Percentiles rank a stretch among this genome's conserved stretches.
phyloP scores from a whole-genome alignment of 306 rosid genomes.

The Cucurbita moschata region DNA sequence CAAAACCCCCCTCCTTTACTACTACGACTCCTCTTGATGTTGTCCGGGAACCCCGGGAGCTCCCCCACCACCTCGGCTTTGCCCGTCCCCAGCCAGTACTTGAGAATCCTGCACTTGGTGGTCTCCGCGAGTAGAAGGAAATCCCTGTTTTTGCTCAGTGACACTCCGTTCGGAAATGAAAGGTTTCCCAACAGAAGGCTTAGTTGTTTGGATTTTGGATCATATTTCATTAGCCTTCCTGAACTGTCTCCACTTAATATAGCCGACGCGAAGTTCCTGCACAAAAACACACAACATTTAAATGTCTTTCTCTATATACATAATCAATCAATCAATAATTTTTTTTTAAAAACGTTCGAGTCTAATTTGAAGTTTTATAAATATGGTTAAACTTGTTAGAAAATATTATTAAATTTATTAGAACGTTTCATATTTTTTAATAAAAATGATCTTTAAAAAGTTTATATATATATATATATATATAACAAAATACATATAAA shows the following conservation, averaged over 20 bases:
- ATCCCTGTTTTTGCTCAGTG: conserved; percentile 30
- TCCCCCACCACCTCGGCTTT: conserved; percentile 39
- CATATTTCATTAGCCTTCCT: conserved; percentile 60
- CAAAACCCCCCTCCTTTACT: conserved; percentile 59
- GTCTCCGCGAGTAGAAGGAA: conserved; percentile 51
- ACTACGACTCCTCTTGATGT: conserved; percentile 50
- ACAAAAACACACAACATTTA: background rate
- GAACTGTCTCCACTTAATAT: conserved; percentile 41
- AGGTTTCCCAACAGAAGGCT: conserved; percentile 32
- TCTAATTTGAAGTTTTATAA: no score
- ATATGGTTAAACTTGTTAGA: no score
- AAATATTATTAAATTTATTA: no score
- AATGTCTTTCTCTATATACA: no score
- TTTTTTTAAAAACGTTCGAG: no score
- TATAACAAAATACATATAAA: no score
- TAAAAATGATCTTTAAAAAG: no score
- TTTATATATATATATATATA: no score
- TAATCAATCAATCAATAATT: no score
- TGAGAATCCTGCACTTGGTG: conserved; percentile 33
- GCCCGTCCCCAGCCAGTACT: conserved; percentile 43
- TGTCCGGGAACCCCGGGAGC: conserved; percentile 74
- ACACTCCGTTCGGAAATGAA: conserved; percentile 65
- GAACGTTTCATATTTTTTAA: no score
- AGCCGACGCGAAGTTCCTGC: conserved; percentile 42
- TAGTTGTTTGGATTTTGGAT: conserved; percentile 32